A percentile compares a stretch with the other conserved stretches of the same genome.
phyloP scores from a whole-genome alignment of 495 filamentous ascomycete species.

The Bacidia gigantensis region DNA sequence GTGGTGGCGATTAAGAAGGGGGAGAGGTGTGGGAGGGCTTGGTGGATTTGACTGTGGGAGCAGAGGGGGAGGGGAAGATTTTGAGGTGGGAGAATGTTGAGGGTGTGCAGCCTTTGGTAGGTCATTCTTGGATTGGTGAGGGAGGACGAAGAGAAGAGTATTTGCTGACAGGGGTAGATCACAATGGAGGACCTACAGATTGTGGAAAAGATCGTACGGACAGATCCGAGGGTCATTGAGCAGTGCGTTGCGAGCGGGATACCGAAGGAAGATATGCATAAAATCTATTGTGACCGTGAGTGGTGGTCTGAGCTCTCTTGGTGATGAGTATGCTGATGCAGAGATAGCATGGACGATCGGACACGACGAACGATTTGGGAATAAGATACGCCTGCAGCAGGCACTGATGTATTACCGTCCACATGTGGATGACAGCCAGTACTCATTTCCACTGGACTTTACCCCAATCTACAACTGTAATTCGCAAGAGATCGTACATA shows the following conservation, averaged over 20 bases:
- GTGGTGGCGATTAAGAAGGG: constrained; percentile 73
- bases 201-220: constrained; percentile 69
- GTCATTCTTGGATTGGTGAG: constrained; percentile 9
- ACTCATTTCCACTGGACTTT: constrained; percentile 86
- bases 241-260: constrained; percentile 86
- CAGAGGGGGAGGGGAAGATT: constrained; percentile 37
- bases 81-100: constrained; percentile 62
- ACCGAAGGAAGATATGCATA: constrained; percentile 71
- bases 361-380: constrained; percentile 84
- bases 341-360: constrained; percentile 85
- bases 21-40: constrained; percentile 73
- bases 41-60: constrained; percentile 51
- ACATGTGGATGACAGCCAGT: constrained; percentile 74
- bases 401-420: constrained; percentile 94
- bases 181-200: constrained; percentile 89
- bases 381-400: constrained; percentile 68
- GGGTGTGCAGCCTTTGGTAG: constrained; percentile 70
- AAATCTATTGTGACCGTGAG: constrained; percentile 81
- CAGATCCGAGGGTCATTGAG: constrained; percentile 81
- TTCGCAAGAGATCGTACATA: constrained; percentile 70
- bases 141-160: neutral
- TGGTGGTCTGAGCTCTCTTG: constrained; percentile 9
- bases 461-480: constrained; percentile 84
- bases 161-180: constrained; percentile 38
- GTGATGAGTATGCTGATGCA: neutral